Evolutionary conservation across 805 yeast species (phyloP), one percentile per base, ranked within the genome.

Genomic region (Yamadazyma philogaea): DNA sequence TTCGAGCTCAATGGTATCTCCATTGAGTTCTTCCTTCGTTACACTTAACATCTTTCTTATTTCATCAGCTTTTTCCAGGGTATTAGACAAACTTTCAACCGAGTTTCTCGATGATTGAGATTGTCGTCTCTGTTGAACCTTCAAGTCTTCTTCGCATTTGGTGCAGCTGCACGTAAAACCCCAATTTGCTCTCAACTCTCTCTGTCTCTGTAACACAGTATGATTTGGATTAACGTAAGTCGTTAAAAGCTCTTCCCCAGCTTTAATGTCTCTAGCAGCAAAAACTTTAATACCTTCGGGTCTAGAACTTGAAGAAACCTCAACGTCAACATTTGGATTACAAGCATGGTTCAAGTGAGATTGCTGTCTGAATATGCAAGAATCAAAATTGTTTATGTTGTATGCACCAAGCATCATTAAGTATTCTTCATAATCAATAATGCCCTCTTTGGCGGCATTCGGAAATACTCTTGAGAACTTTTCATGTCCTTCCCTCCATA

Each of bases 341-440:
- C 96, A 87, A 52, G 70, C 72, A 57, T 87, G 96, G 55, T 87
- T 87, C 53, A 87, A 64, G 55, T 84, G 85, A 0, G 93, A 79
- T 47, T 83, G 84, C 7, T 72, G 56, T 46, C 79, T 68, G 57
- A 70, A 87, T 14, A 85, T 54, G 37, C 79, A 76, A 2, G 84
- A 80, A 41, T 81, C 82, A 39, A 82, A 66, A 53, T 85, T 84
- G 61, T 87, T 87, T 52, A 87, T 76, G 60, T 85, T 84, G 56
- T 80, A 84, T 45, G 81, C 76, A 1, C 95, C 95, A 52, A 87
- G 61, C 61, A 78, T 78, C 43, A 60, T 64, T 58, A 84, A 59
- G 54, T 71, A 87, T 45, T 77, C 80, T 26, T 79, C 78, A 49
- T 75, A 78, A 12, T 71, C 48, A 7, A 68, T 42, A 2, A 55